Conservation (phyloP, 2,329 filamentous ascomycete genomes). For the Stemphylium lycopersici region DNA sequence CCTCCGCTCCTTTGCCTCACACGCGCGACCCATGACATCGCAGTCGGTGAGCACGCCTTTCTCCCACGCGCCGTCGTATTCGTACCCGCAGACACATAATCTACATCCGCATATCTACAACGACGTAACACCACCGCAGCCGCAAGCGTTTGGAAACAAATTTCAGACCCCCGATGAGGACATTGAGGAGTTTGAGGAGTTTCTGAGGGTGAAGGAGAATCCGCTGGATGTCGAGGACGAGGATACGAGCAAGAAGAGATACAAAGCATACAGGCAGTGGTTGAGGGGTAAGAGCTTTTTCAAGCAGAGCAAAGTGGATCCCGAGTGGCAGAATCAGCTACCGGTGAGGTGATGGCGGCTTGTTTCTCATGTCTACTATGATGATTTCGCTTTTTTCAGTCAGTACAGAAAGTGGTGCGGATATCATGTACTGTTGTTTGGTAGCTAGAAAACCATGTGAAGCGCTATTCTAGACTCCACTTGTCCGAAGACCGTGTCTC, state of each 20-base stretch:
- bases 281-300: constrained; percentile 92
- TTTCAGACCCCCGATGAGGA: constrained; percentile 67
- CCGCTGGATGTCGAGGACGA: constrained; percentile 87
- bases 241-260: constrained; percentile 88
- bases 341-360: constrained; percentile 33
- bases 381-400: neutral
- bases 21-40: constrained; percentile 34
- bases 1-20: constrained; percentile 26
- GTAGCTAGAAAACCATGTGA: neutral
- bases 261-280: constrained; percentile 97
- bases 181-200: constrained; percentile 74
- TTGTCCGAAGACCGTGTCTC: neutral
- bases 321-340: constrained; percentile 51
- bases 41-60: constrained; percentile 41
- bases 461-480: too few relatives aligned
- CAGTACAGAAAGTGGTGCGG: neutral
- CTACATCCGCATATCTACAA: constrained; percentile 25
- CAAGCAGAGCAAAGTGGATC: constrained; percentile 73
- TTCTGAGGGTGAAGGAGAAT: constrained; percentile 78
- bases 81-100: constrained; percentile 26
- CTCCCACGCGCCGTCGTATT: constrained; percentile 39
- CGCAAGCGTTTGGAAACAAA: constrained; percentile 35
- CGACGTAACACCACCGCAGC: constrained; percentile 7
- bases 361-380: neutral
- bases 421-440: neutral